These are phyloP conservation scores for Coemansia erecta DNA, from an alignment of 192 early-diverging fungal species.

Conservation along the genomic window DNA sequence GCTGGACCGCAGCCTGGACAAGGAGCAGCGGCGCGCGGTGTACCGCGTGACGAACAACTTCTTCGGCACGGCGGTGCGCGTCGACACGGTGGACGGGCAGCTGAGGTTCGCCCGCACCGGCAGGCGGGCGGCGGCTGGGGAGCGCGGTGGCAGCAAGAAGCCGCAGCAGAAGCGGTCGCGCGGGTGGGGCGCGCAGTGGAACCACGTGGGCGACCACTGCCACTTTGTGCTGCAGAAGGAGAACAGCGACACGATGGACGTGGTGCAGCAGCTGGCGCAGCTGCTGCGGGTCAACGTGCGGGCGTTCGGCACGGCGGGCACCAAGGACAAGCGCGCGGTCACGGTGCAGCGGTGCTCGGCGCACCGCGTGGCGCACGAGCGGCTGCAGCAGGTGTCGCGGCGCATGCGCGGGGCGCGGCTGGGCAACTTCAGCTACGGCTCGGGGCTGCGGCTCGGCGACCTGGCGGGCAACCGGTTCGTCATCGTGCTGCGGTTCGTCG, in stretches of 20 bases:
- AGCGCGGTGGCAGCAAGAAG: too few species aligned
- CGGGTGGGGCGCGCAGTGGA: slow-evolving; percentile 41
- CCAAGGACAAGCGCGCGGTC: slow-evolving; percentile 90
- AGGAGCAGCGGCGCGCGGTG: slow-evolving; percentile 33
- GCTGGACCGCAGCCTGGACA: slow-evolving; percentile 34
- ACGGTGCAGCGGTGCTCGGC: slow-evolving; percentile 84
- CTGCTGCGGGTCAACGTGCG: slow-evolving; percentile 33
- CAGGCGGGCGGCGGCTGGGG: too few species aligned
- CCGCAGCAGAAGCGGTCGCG: slow-evolving; percentile 9
- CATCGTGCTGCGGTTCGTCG: slow-evolving; percentile 70
- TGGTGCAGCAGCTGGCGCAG: slow-evolving; percentile 55
- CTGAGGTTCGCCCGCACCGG: slow-evolving; percentile 29
- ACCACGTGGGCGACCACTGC: slow-evolving; percentile 69
- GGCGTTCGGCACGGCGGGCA: slow-evolving; percentile 82
- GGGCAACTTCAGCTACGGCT: slow-evolving; percentile 76
- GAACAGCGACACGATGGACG: slow-evolving; percentile 90
- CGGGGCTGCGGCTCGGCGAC: slow-evolving; percentile 76
- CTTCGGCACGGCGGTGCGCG: slow-evolving; percentile 30
- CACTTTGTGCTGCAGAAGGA: slow-evolving; percentile 92
- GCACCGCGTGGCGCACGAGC: slow-evolving; percentile 50
- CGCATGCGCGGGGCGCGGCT: slow-evolving; percentile 43
- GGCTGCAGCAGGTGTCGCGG: slow-evolving; percentile 19
- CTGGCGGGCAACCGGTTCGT: slow-evolving; percentile 87
- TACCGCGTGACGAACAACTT: slow-evolving; percentile 55
- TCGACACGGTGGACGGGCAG: slow-evolving; percentile 41